A percentile compares a stretch with the other conserved stretches of the same genome.
Evolutionary conservation across 805 yeast genomes (phyloP).

Genomic region (Zygotorulaspora chibaensis): DNA sequence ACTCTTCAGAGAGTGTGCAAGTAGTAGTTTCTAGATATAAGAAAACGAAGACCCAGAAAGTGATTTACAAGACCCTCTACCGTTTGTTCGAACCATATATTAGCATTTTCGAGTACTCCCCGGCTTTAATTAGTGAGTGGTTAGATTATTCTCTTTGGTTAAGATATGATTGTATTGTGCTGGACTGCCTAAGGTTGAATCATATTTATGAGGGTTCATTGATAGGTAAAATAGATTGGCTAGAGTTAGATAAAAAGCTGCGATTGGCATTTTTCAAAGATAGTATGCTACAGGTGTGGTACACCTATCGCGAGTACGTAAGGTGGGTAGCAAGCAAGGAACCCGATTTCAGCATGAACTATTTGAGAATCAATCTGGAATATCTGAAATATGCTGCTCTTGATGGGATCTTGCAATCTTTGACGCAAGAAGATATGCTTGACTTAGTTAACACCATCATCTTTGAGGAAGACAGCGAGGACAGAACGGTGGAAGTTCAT

Average conservation of each 20-base stretch:
- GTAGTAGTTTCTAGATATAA: conserved; percentile 4
- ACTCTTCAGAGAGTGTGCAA: conserved; percentile 2
- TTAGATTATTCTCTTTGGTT: conserved; percentile 25
- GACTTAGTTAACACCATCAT: conserved; percentile 12
- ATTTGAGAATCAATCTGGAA: conserved; percentile 20
- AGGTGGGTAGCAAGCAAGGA: conserved; percentile 20
- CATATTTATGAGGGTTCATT: conserved; percentile 23
- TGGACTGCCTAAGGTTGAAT: conserved; percentile 30
- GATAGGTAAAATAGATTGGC: conserved; percentile 25
- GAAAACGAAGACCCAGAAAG: conserved; percentile 4
- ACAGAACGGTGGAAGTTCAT: background rate
- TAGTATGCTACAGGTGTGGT: conserved; percentile 31
- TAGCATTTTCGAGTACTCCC: conserved; percentile 25
- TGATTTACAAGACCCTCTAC: conserved; percentile 10
- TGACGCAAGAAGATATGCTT: conserved; percentile 13
- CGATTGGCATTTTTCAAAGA: conserved; percentile 21
- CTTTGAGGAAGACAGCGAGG: conserved; percentile 15
- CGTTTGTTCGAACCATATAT: conserved; percentile 20
- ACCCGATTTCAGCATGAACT: conserved; percentile 7
- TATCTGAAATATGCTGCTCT: conserved; percentile 5
- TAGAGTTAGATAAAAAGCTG: conserved; percentile 17
- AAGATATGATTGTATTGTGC: conserved; percentile 28
- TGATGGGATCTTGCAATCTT: conserved; percentile 4
- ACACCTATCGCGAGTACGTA: conserved; percentile 23
- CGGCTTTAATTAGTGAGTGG: conserved; percentile 24